Evolutionary conservation across 2,329 filamentous ascomycete genomes (phyloP), one percentile per base, ranked within the genome.

Genomic region (Trichothecium sympodiale): DNA sequence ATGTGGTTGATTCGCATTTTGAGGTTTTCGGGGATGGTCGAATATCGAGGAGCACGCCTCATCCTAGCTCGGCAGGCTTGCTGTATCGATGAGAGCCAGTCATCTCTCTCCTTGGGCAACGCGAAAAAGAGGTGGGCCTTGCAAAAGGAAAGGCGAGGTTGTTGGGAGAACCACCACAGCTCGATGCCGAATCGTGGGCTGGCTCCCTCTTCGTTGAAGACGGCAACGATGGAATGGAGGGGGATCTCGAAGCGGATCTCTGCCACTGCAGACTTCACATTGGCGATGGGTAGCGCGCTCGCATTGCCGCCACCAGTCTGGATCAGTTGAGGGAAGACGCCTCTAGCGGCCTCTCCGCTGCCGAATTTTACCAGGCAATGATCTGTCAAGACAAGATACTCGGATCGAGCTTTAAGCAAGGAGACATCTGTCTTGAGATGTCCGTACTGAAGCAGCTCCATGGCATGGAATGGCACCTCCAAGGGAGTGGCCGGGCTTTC

Each of bases 141-240:
- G 39, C 56, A 56, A 41, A 69, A 73, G 12, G 60, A 54, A 29
- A 68, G 53, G 10, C 59, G 55, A 3, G 63, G 60, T 38, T 60
- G 55, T 13, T 54, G 49, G 12, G 62, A 62, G 38, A 61, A 64
- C 71, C 71, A 75, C 69, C 70, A 75, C 2, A 74, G 57, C 45
- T 76, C 71, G 34, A 75, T 50, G 5, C 67, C 67, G 31, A 68
- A 70, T 6, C 64, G 61, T 10, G 67, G 61, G 32, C 63, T 59
- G 2, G 61, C 60, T 30, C 61, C 62, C 45, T 74, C 69, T 20
- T 69, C 64, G 20, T 61, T 62, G 42, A 72, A 74, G 3, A 63
- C 62, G 3, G 71, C 66, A 27, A 75, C 64, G 17, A 75, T 58
- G 27, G 60, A 62, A 13, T 64, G 59, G 7, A 74, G 51, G 0